These are phyloP conservation scores for Fonsecaea nubica DNA, from an alignment of 2,329 filamentous ascomycete species.

Conservation along the genomic window DNA sequence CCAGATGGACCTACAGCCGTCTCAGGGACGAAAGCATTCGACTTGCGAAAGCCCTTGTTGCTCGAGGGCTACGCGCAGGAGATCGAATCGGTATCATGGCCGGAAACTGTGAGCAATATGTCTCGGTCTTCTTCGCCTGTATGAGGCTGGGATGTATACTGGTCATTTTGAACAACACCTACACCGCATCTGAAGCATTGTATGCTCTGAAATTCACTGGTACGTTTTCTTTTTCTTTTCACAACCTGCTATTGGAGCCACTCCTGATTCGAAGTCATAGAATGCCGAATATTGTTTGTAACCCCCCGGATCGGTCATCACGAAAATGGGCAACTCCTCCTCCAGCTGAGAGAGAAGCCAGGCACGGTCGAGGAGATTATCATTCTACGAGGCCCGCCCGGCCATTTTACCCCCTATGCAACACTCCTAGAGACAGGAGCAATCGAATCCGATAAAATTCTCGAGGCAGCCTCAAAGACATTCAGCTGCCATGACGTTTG, in stretches of 20 bases:
- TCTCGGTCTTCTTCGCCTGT: conserved; percentile 75
- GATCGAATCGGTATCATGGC: conserved; percentile 79
- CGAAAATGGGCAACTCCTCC: conserved; percentile 67
- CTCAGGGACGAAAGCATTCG: conserved; percentile 67
- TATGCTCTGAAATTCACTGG: conserved; percentile 74
- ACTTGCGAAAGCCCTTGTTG: conserved; percentile 70
- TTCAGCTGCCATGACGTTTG: conserved; percentile 71
- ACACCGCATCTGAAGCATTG: conserved; percentile 74
- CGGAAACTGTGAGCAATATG: conserved; percentile 63
- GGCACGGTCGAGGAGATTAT: conserved; percentile 59
- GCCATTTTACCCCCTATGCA: conserved; percentile 65
- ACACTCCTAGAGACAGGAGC: conserved; percentile 62
- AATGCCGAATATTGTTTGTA: conserved; percentile 75
- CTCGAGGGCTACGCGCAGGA: conserved; percentile 70
- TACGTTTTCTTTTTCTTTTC: conserved; percentile 46
- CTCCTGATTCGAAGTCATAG: conserved; percentile 48
- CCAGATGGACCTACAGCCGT: conserved; percentile 74
- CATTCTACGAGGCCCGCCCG: conserved; percentile 64
- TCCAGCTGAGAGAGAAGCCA: conserved; percentile 56
- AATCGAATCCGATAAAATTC: conserved; percentile 56
- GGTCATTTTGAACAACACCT: conserved; percentile 83
- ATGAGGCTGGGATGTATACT: conserved; percentile 70
- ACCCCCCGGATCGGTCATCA: conserved; percentile 71
- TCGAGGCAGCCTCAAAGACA: conserved; percentile 61
- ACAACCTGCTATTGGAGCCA: background rate